Conservation (phyloP, 306 rosid genomes). For the Morella rubra region DNA sequence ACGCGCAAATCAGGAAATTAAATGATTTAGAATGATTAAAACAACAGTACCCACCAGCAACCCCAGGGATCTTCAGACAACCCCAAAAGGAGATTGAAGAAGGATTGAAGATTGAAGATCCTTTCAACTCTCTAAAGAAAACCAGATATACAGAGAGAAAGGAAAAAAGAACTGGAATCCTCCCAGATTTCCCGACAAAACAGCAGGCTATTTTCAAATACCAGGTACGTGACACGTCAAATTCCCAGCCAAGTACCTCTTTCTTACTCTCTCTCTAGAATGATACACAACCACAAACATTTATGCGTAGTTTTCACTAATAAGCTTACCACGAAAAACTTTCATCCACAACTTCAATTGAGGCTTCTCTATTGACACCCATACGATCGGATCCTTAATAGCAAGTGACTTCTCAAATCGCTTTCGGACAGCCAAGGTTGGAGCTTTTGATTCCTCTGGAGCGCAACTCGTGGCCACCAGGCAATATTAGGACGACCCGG, state of each 20-base stretch:
- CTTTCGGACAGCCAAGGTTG: slow-evolving; percentile 32
- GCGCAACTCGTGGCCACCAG: slow-evolving; percentile 19
- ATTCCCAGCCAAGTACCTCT: slow-evolving; percentile 32
- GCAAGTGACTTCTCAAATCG: slow-evolving; percentile 34
- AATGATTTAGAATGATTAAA: background rate
- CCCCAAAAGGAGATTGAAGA: background rate
- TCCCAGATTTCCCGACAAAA: slow-evolving; percentile 11
- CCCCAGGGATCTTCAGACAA: background rate
- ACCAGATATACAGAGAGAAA: background rate
- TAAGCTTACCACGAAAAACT: slow-evolving; percentile 34
- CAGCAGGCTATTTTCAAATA: slow-evolving; percentile 25
- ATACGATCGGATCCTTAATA: slow-evolving; percentile 28
- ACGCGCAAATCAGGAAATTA: background rate
- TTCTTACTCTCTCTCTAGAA: slow-evolving; percentile 4
- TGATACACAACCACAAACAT: slow-evolving; percentile 46
- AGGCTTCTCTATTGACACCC: background rate
- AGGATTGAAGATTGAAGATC: background rate
- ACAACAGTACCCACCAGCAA: slow-evolving; percentile 18
- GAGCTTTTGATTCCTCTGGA: slow-evolving; percentile 4
- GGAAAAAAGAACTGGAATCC: background rate
- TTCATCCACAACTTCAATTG: slow-evolving; percentile 36
- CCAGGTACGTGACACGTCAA: slow-evolving; percentile 27
- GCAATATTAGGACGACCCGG: slow-evolving; percentile 10
- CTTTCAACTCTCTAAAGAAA: background rate
- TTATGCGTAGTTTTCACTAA: background rate